Percentiles rank a stretch among this genome's conserved stretches.
Evolutionary conservation across 352 stramenopile species (phyloP).

Genomic region (Phytophthora megakarya): DNA sequence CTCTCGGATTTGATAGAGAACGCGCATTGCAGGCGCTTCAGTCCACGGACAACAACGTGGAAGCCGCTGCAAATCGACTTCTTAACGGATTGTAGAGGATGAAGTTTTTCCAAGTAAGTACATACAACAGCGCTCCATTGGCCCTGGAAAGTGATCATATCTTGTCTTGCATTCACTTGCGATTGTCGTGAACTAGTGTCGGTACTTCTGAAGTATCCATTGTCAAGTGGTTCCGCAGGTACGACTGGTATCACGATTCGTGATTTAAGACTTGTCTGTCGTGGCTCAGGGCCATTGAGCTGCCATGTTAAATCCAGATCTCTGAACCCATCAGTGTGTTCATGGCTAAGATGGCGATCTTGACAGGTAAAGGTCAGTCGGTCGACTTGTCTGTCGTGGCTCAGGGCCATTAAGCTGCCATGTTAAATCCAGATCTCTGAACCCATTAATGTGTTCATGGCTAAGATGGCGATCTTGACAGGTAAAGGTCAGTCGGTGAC

Average conservation of each 20-base stretch:
- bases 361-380: constrained; percentile 14
- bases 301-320: constrained; percentile 14
- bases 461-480: constrained; percentile 7
- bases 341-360: constrained; percentile 11
- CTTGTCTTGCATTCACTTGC: not conserved
- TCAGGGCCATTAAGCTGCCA: not conserved
- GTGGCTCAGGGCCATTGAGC: not conserved
- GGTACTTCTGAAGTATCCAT: no score
- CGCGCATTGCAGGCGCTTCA: constrained; percentile 73
- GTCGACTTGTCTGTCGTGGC: not conserved
- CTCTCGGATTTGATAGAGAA: constrained; percentile 34
- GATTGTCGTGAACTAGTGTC: constrained; percentile 2
- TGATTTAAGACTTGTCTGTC: not conserved
- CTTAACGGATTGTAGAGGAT: constrained; percentile 69
- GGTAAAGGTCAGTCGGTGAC: constrained; percentile 18
- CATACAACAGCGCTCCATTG: constrained; percentile 16
- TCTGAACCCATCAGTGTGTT: constrained; percentile 18
- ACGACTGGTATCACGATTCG: constrained; percentile 1
- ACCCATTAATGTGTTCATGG: constrained; percentile 11
- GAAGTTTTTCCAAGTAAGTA: constrained; percentile 29
- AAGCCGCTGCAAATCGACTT: constrained; percentile 82
- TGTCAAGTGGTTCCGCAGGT: not conserved
- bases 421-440: constrained; percentile 22
- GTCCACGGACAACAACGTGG: constrained; percentile 85
- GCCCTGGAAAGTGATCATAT: not conserved